phyloP scores from a whole-genome alignment of 164 flowering plant genomes.

The Sextonia rubra region DNA sequence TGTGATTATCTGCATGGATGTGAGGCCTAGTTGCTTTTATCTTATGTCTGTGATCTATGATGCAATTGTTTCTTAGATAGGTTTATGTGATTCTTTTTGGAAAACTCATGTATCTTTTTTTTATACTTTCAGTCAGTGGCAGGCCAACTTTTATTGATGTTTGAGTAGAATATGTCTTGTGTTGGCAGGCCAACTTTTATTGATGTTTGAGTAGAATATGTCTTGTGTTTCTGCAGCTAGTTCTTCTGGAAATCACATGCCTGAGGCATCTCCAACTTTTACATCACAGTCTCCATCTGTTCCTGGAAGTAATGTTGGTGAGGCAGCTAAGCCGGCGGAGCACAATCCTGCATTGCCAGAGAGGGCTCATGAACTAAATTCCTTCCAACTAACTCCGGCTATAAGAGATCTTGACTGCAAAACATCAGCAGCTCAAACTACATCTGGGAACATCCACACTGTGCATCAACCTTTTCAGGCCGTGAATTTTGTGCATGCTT shows the following conservation, averaged over 20 bases:
- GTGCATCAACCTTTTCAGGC: conserved; percentile 47
- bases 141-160: no score
- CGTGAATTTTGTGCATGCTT: conserved; percentile 29
- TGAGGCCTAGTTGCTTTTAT: not conserved
- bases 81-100: no score
- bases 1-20: not conserved
- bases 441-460: conserved; percentile 29
- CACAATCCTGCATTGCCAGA: conserved; percentile 32
- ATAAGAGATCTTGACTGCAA: conserved; percentile 38
- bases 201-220: not conserved
- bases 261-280: conserved; percentile 37
- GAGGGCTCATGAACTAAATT: conserved; percentile 26
- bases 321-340: conserved; percentile 38
- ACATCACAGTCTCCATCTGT: conserved; percentile 12
- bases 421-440: conserved; percentile 38
- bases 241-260: conserved; percentile 39
- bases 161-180: not conserved
- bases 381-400: conserved; percentile 33
- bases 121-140: not conserved
- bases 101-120: not conserved
- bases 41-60: no score
- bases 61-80: no score
- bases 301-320: conserved; percentile 30
- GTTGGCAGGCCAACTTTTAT: not conserved
- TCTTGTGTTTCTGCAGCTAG: conserved; percentile 34